phyloP scores from a whole-genome alignment of 2,329 filamentous ascomycete species.

The Stenocarpella maydis region DNA sequence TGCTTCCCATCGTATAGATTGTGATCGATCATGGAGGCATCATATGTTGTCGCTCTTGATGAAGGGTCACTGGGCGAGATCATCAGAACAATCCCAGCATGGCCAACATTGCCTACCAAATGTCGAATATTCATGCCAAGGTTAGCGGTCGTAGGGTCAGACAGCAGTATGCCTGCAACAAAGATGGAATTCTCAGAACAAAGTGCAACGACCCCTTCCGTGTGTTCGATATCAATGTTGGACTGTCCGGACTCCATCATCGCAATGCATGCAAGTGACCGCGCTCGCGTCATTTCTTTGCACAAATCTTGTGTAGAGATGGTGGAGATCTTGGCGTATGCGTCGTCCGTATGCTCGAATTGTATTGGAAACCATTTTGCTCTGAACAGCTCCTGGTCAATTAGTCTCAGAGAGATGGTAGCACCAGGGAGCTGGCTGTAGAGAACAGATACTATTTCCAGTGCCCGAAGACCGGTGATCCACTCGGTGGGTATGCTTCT shows the following conservation, averaged over 20 bases:
- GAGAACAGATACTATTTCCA: not conserved
- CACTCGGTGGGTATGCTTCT: not conserved
- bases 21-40: not conserved
- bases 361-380: not conserved
- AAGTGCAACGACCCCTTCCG: not conserved
- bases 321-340: not conserved
- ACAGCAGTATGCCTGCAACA: not conserved
- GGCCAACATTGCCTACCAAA: not conserved
- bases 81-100: not conserved
- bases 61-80: not conserved
- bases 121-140: conserved; percentile 1
- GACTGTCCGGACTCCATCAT: not conserved
- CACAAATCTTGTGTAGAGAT: not conserved
- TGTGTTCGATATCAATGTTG: not conserved
- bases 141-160: not conserved
- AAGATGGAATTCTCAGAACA: not conserved
- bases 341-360: not conserved
- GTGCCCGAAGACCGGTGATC: not conserved
- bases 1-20: not conserved
- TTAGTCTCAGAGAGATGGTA: not conserved
- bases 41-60: not conserved
- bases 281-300: not conserved
- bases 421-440: not conserved
- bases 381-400: not conserved
- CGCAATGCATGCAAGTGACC: not conserved